Conservation (phyloP, 2,329 filamentous ascomycete species). For the Scolecobasidium constrictum region DNA sequence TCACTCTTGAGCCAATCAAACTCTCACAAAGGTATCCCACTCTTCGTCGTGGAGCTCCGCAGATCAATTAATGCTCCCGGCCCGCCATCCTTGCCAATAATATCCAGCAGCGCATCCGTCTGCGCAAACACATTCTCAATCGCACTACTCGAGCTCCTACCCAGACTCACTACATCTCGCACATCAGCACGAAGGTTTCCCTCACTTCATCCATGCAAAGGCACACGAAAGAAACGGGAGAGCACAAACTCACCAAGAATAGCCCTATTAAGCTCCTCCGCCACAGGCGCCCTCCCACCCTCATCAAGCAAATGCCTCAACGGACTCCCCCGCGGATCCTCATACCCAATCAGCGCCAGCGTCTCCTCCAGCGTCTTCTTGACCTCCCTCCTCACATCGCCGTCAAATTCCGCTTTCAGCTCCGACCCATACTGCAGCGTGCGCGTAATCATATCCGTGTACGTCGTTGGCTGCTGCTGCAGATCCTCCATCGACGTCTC, state of each 20-base stretch:
- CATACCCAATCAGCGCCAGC: constrained; percentile 79
- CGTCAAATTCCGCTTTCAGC: constrained; percentile 65
- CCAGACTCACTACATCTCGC: constrained; percentile 78
- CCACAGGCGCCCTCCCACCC: constrained; percentile 64
- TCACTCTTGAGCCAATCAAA: no score
- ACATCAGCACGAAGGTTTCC: no score
- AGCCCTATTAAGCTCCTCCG: constrained; percentile 87
- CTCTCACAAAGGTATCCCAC: no score
- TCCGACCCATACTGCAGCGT: constrained; percentile 72
- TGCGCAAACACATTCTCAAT: constrained; percentile 79
- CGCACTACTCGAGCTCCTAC: constrained; percentile 78
- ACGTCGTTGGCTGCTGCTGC: constrained; percentile 20
- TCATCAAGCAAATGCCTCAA: constrained; percentile 70
- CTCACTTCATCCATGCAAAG: constrained; percentile 11
- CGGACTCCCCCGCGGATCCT: constrained; percentile 65
- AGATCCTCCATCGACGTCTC: constrained; percentile 21
- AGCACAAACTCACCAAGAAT: constrained; percentile 60
- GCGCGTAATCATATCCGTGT: constrained; percentile 49
- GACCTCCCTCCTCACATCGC: constrained; percentile 59
- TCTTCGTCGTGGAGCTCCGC: not conserved
- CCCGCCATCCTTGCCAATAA: constrained; percentile 68
- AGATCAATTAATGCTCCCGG: constrained; percentile 72
- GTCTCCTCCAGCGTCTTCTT: constrained; percentile 69
- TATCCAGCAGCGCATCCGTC: constrained; percentile 74
- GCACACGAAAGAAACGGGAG: not conserved